These are phyloP conservation scores for Craterostigma plantagineum DNA, from an alignment of 257 asterid species.

Conservation along the genomic window DNA sequence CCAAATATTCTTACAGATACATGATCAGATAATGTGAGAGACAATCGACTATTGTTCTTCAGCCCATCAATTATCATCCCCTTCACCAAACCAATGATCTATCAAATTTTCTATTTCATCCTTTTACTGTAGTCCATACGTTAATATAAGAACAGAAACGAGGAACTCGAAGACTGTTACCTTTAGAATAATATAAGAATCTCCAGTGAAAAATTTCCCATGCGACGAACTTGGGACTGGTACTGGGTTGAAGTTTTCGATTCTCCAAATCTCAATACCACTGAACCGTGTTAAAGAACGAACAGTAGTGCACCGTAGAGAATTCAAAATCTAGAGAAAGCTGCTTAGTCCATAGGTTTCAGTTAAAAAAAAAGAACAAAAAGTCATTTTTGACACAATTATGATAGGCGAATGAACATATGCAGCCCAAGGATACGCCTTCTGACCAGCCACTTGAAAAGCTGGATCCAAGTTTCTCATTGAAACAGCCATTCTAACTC, in stretches of 20 bases:
- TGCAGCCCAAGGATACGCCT: conserved; percentile 65
- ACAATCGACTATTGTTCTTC: too few relatives aligned
- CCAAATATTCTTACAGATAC: too few relatives aligned
- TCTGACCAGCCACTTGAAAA: conserved; percentile 93
- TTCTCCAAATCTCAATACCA: conserved; percentile 80
- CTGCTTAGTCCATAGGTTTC: too few relatives aligned
- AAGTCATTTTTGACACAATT: too few relatives aligned
- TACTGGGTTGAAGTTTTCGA: conserved; percentile 44
- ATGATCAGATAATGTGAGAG: too few relatives aligned
- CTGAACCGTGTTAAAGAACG: conserved; percentile 29
- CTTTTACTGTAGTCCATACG: too few relatives aligned
- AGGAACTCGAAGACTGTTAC: conserved; percentile 14
- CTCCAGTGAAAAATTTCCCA: conserved; percentile 67
- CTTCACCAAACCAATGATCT: too few relatives aligned
- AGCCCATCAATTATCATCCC: too few relatives aligned
- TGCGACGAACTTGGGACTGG: conserved; percentile 38
- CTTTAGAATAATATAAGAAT: conserved; percentile 63
- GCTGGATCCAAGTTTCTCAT: conserved; percentile 85
- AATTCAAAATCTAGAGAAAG: too few relatives aligned
- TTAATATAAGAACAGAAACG: background rate
- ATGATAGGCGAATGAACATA: background rate
- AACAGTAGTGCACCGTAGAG: conserved; percentile 3
- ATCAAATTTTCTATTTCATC: too few relatives aligned
- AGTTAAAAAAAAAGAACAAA: too few relatives aligned
- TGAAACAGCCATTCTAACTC: conserved; percentile 58